Evolutionary conservation across 2,329 filamentous ascomycete species (phyloP), one percentile per base, ranked within the genome.

Genomic region (Botryotinia narcissicola): DNA sequence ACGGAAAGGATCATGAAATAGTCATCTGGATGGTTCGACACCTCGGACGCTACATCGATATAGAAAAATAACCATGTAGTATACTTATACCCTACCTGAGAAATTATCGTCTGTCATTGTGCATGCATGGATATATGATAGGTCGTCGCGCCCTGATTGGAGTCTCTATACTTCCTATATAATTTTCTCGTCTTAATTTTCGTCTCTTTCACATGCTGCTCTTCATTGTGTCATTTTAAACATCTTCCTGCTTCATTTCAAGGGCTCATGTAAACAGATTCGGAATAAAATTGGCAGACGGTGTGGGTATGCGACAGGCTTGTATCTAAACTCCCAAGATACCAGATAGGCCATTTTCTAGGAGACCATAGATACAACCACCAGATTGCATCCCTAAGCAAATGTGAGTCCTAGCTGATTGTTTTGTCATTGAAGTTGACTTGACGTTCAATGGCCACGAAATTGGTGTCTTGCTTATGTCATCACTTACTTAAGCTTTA

Each of bases 131-230:
- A 29, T 9, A n/a, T 54, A 9, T 29, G 51, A 4, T 1, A 8
- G 6, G 12, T 18, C 29, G 3, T 29, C 12, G n/a, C 16, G 51
- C 25, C 6, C 0, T 2, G 14, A 29, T 29, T 4, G 16, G 6
- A 54, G 6, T 54, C 2, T 29, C 12, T 0, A 1, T 54, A 18
- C 0, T 14, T 6, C 14, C 1, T 16, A 29, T n/a, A 54, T 5
- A 14, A 7, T 5, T n/a, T 3, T 6, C 51, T 54, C 2, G 0
- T 54, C 2, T 54, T 1, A 16, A 3, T 8, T 7, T 2, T n/a
- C n/a, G n/a, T n/a, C n/a, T n/a, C n/a, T n/a, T n/a, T n/a, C n/a
- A n/a, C n/a, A n/a, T 54, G 51, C n/a, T 2, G 3, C 3, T 29
- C 51, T 3, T 4, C 0, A 7, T 54, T 29, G 12, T 8, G 51